Base-by-base conservation (phyloP, 768 basidiomycete species). In the Amanita subjunquillea region DNA sequence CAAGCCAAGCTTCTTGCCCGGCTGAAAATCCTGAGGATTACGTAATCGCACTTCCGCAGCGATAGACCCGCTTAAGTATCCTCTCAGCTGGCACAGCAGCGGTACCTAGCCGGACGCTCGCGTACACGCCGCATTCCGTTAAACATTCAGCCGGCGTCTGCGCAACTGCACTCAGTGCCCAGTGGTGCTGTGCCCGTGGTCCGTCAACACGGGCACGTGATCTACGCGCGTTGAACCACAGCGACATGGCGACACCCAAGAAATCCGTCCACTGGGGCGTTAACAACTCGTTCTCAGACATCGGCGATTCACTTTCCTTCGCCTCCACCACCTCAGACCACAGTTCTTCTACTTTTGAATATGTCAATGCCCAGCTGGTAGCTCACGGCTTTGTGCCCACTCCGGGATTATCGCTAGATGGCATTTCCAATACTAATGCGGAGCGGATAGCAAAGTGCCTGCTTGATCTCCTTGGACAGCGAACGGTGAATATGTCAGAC, bases 291-390 rank as follows among this genome's bases (percentile, higher is more conserved):
- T 50, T 74, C n/a, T 68, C 67, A 15, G 60, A 62, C 29, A 63
- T 75, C 48, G 67, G 65, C 37, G 22, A 23, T 32, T 79, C 78
- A 17, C 69, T 76, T 6, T 76, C 78, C 4, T 65, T 74, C 3
- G 74, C 74, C 1, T 75, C 74, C 0, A 68, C 73, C 42, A 64
- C 72, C 27, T 78, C 77, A 22, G 51, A 53, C 20, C 5, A 9
- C n/a, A 37, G 43, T 25, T 70, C 79, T 6, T 85, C 85, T 3
- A 85, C 77, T 54, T 64, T 89, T 23, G 83, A 89, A 53, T 91
- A 87, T 61, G 74, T 91, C 61, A 92, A 91, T 61, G 71, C 83
- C 17, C 91, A 93, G 58, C 77, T 93, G 5, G 67, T 88, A 45
- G 83, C 90, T 2, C 90, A 92, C 68, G 91, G 91, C 6, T 92